A percentile compares a stretch with the other conserved stretches of the same genome.
Conservation (phyloP, 2,329 filamentous ascomycete genomes). For the Colletotrichum sp. region DNA sequence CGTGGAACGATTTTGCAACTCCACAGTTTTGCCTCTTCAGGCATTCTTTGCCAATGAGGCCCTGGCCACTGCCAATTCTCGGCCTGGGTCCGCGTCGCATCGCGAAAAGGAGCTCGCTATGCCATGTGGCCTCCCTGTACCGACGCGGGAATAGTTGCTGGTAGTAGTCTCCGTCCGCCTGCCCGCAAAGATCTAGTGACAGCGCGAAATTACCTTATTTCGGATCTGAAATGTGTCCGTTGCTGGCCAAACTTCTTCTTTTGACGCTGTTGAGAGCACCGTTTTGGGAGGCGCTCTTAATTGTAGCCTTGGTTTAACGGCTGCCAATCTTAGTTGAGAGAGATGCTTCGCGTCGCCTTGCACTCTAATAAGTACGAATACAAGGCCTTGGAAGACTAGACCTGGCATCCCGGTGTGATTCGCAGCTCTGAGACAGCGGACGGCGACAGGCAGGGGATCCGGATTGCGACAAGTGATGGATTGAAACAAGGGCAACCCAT, state of each 20-base stretch:
- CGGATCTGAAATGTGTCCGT: neutral
- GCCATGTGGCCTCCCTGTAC: conserved; percentile 21
- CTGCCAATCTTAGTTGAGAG: neutral
- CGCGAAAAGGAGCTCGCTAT: conserved; percentile 5
- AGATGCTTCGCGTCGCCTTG: neutral
- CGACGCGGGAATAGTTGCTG: conserved; percentile 4
- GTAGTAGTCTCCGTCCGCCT: neutral
- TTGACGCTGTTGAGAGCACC: neutral
- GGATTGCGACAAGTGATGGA: neutral
- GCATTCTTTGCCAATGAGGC: neutral
- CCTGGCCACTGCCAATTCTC: neutral
- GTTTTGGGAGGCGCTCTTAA: neutral
- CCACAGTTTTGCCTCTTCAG: conserved; percentile 18
- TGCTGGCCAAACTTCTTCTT: neutral
- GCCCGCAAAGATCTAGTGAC: conserved; percentile 9
- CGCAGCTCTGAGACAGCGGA: neutral
- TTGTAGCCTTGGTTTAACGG: neutral
- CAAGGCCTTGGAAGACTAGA: neutral
- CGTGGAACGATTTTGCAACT: conserved; percentile 16
- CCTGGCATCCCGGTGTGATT: neutral
- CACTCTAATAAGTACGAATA: neutral
- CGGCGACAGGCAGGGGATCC: neutral
- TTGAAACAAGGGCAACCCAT: neutral
- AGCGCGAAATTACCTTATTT: conserved; percentile 18
- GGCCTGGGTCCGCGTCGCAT: conserved; percentile 2